Percentiles rank a stretch among this genome's conserved stretches.
Evolutionary conservation across 1,284 basidiomycete species (phyloP).

Genomic region (Uromyces viciae-fabae): DNA sequence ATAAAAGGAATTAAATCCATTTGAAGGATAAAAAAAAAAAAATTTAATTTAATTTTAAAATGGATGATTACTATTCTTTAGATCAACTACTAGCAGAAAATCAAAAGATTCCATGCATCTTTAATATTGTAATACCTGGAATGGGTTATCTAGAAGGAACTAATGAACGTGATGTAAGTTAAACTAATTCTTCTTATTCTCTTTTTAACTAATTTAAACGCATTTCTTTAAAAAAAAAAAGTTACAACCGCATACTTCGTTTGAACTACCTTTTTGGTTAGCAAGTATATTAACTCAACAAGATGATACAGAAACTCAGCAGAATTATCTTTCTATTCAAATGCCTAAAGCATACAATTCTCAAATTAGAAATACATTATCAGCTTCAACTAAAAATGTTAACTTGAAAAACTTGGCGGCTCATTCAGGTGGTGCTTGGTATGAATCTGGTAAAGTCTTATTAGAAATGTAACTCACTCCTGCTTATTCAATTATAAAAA

Average conservation of each 20-base stretch:
- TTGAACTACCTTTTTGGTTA: constrained; percentile 53
- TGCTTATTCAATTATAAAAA: not conserved
- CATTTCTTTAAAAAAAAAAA: too few species aligned
- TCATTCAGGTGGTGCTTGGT: constrained; percentile 48
- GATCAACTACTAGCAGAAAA: constrained; percentile 41
- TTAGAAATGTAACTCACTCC: constrained; percentile 43
- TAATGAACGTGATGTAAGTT: constrained; percentile 51
- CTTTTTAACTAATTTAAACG: not conserved
- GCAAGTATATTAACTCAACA: constrained; percentile 46
- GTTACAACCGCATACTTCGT: constrained; percentile 48
- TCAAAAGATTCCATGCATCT: constrained; percentile 51
- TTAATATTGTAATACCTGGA: constrained; percentile 50
- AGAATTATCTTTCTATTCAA: constrained; percentile 50
- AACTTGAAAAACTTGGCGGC: constrained; percentile 51
- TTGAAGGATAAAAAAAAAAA: too few species aligned
- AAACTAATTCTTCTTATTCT: not conserved
- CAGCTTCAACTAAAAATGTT: constrained; percentile 50
- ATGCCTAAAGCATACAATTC: constrained; percentile 50
- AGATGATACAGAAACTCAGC: constrained; percentile 26
- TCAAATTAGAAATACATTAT: constrained; percentile 51
- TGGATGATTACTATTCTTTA: constrained; percentile 44
- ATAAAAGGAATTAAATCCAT: constrained; percentile 50
- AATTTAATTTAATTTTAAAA: too few species aligned
- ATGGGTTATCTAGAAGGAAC: constrained; percentile 52
- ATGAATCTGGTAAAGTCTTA: constrained; percentile 50